Percentiles rank a stretch among this genome's conserved stretches.
phyloP scores from a whole-genome alignment of 768 basidiomycete genomes.

The Leucosporidium scottii region DNA sequence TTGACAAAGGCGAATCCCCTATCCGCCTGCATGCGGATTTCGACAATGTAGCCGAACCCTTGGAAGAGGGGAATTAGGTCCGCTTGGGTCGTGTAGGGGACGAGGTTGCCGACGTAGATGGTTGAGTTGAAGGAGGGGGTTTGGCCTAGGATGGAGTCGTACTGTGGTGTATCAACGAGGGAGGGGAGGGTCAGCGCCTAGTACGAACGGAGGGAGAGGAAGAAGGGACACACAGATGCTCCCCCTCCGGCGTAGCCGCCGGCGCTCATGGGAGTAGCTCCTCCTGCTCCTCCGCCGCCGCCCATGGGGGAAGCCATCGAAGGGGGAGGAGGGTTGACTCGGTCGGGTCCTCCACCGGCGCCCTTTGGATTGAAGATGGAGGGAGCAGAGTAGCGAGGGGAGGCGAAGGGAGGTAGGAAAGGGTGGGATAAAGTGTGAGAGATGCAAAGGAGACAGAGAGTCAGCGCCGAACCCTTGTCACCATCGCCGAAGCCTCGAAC shows the following conservation, averaged over 20 bases:
- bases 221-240: not conserved
- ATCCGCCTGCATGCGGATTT: slow-evolving; percentile 98
- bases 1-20: slow-evolving; percentile 99
- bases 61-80: slow-evolving; percentile 98
- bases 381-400: too few relatives aligned
- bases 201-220: not conserved
- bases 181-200: not conserved
- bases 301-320: not conserved
- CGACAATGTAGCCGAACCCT: slow-evolving; percentile 95
- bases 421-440: not conserved
- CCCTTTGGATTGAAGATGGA: not conserved
- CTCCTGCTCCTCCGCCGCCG: slow-evolving; percentile 10
- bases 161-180: slow-evolving; percentile 40
- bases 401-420: too few relatives aligned
- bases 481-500: slow-evolving; percentile 17
- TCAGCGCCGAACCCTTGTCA: not conserved
- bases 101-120: slow-evolving; percentile 97
- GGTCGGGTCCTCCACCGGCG: slow-evolving; percentile 45
- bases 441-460: too few relatives aligned
- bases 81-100: slow-evolving; percentile 92
- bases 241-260: not conserved
- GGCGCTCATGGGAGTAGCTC: not conserved
- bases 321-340: slow-evolving; percentile 45
- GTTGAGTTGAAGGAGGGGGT: slow-evolving; percentile 81
- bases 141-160: slow-evolving; percentile 87